These are phyloP conservation scores for Allium fistulosum DNA, from an alignment of 106 monocot species.

Conservation along the genomic window DNA sequence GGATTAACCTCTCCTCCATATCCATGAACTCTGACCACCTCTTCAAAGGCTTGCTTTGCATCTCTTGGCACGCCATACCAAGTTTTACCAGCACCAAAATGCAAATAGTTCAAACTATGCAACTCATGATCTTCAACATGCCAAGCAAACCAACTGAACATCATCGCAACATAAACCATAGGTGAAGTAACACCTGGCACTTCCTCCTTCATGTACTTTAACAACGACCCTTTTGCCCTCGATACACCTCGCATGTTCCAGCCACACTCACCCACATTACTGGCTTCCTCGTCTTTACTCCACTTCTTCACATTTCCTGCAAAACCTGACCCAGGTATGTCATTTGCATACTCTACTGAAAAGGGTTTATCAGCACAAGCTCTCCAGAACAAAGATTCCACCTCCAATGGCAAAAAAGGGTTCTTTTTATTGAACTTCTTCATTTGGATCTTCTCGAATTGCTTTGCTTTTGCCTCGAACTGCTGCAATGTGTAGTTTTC, in stretches of 20 bases:
- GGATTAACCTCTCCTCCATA: slow-evolving; percentile 89
- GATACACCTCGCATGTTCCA: slow-evolving; percentile 99
- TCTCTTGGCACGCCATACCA: slow-evolving; percentile 99
- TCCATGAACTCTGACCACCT: slow-evolving; percentile 75
- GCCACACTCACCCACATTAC: slow-evolving; percentile 71
- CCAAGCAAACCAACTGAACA: slow-evolving; percentile 99
- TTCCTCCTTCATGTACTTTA: slow-evolving; percentile 91
- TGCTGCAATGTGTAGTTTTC: slow-evolving; percentile 66
- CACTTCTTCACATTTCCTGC: slow-evolving; percentile 5
- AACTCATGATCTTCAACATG: slow-evolving; percentile 97
- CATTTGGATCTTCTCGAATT: slow-evolving; percentile 64
- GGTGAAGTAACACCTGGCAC: slow-evolving; percentile 92
- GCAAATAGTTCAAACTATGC: slow-evolving; percentile 92
- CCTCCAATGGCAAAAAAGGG: slow-evolving; percentile 21
- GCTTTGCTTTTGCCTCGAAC: slow-evolving; percentile 71
- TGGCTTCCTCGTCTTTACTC: slow-evolving; percentile 30
- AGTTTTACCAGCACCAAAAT: slow-evolving; percentile 82
- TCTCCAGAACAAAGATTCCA: slow-evolving; percentile 83
- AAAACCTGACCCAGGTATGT: slow-evolving; percentile 92
- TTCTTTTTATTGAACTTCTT: slow-evolving; percentile 10
- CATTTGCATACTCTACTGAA: slow-evolving; percentile 93
- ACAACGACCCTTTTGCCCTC: slow-evolving; percentile 70
- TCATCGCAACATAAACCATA: slow-evolving; percentile 94
- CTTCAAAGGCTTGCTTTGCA: slow-evolving; percentile 78
- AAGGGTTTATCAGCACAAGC: slow-evolving; percentile 72